phyloP scores from a whole-genome alignment of 306 rosid genomes.

The Astragalus glycyphyllos region DNA sequence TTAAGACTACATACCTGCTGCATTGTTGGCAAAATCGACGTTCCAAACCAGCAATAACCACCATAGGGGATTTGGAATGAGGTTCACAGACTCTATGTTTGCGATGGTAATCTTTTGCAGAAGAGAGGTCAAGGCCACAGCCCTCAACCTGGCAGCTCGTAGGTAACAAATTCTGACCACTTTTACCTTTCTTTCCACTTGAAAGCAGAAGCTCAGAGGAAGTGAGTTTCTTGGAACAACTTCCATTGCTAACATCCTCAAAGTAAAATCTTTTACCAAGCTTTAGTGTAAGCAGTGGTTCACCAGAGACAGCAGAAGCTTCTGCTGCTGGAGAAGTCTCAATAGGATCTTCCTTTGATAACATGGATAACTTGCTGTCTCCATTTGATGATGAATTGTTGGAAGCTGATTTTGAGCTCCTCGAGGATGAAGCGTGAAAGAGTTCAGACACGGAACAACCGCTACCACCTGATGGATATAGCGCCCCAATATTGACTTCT shows the following conservation, averaged over 20 bases:
- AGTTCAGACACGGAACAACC: constrained; percentile 65
- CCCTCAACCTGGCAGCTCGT: constrained; percentile 91
- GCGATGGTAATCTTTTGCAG: constrained; percentile 87
- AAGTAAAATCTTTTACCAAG: constrained; percentile 87
- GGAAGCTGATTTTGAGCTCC: constrained; percentile 79
- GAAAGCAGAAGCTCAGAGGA: constrained; percentile 50
- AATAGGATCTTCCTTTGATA: constrained; percentile 50
- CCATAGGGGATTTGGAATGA: constrained; percentile 89
- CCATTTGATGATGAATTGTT: constrained; percentile 70
- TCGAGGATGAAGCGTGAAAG: constrained; percentile 55
- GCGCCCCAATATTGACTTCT: constrained; percentile 60
- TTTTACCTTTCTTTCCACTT: constrained; percentile 58
- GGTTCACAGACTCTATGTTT: constrained; percentile 82
- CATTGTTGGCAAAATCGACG: constrained; percentile 97
- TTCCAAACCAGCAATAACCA: constrained; percentile 69
- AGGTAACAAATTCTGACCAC: constrained; percentile 46
- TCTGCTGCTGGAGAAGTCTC: constrained; percentile 59
- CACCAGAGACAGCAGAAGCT: constrained; percentile 65
- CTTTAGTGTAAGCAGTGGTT: constrained; percentile 85
- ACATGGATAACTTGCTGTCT: constrained; percentile 68
- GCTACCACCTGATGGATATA: constrained; percentile 59
- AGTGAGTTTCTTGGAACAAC: constrained; percentile 53
- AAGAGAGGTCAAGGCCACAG: constrained; percentile 79
- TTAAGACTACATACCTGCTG: constrained; percentile 70
- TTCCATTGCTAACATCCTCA: constrained; percentile 66